phyloP scores from a whole-genome alignment of 805 yeast species.

The Schwanniomyces vanrijiae region DNA sequence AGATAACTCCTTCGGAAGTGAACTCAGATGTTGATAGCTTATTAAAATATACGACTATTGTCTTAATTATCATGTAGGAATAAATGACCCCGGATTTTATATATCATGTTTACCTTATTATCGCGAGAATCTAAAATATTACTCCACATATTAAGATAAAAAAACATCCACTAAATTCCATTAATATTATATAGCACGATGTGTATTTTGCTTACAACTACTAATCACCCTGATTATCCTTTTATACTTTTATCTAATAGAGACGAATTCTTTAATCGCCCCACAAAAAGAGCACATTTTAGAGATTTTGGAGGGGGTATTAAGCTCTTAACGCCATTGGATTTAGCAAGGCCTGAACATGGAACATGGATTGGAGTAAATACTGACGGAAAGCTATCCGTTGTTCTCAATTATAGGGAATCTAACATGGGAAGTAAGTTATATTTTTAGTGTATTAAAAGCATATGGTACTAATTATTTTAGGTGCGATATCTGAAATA shows the following conservation, averaged over 20 bases:
- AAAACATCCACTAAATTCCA: not conserved
- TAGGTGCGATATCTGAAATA: slow-evolving; percentile 30
- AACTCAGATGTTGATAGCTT: slow-evolving; percentile 8
- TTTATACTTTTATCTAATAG: slow-evolving; percentile 78
- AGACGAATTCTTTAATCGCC: slow-evolving; percentile 79
- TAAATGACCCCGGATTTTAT: not conserved
- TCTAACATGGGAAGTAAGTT: slow-evolving; percentile 19
- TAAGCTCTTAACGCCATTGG: slow-evolving; percentile 64
- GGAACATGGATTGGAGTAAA: slow-evolving; percentile 93
- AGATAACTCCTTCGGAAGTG: slow-evolving; percentile 11
- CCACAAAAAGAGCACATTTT: slow-evolving; percentile 59
- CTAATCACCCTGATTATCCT: slow-evolving; percentile 70
- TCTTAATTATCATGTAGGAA: not conserved
- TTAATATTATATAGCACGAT: slow-evolving; percentile 31
- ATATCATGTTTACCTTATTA: not conserved
- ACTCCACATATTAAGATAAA: not conserved
- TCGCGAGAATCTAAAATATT: not conserved
- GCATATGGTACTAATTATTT: slow-evolving; percentile 12
- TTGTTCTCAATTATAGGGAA: slow-evolving; percentile 75
- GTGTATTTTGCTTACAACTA: slow-evolving; percentile 78
- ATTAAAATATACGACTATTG: not conserved
- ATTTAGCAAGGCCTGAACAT: slow-evolving; percentile 66
- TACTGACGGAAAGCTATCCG: slow-evolving; percentile 59
- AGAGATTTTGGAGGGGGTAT: slow-evolving; percentile 31
- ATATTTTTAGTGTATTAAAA: not conserved